Evolutionary conservation across 2,329 filamentous ascomycete genomes (phyloP).

Genomic region (Scedosporium boydii): DNA sequence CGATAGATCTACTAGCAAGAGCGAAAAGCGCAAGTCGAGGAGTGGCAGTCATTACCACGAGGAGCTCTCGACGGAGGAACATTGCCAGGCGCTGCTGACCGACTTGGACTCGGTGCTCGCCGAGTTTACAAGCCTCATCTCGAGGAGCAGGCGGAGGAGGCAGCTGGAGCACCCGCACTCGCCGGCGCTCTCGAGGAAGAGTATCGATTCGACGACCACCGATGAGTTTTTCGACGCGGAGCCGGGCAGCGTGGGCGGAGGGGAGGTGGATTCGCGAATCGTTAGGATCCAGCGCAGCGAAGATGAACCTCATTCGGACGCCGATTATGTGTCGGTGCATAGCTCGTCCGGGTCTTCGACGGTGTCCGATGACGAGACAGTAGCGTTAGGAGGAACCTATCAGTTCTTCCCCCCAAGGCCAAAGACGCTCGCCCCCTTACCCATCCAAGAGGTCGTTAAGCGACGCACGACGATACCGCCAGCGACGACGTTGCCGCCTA

Average conservation of each 20-base stretch:
- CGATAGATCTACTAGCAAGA: constrained; percentile 18
- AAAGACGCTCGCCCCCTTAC: constrained; percentile 68
- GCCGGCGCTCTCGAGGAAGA: constrained; percentile 38
- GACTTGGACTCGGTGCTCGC: constrained; percentile 77
- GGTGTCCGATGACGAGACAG: constrained; percentile 45
- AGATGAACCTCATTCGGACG: constrained; percentile 52
- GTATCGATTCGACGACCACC: constrained; percentile 70
- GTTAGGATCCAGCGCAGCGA: constrained; percentile 66
- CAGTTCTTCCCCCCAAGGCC: constrained; percentile 65
- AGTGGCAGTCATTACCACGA: constrained; percentile 29
- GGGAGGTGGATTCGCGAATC: constrained; percentile 53
- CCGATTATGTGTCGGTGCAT: constrained; percentile 41
- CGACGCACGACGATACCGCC: constrained; percentile 63
- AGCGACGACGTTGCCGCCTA: constrained; percentile 73
- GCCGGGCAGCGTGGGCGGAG: constrained; percentile 33
- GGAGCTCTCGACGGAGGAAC: constrained; percentile 64
- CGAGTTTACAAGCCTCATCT: constrained; percentile 71
- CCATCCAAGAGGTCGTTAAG: constrained; percentile 53
- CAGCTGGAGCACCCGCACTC: constrained; percentile 39
- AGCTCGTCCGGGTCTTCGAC: constrained; percentile 52
- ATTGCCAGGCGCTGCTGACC: constrained; percentile 72
- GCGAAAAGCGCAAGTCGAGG: constrained; percentile 25
- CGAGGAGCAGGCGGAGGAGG: constrained; percentile 70
- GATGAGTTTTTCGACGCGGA: constrained; percentile 96
- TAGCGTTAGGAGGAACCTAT: constrained; percentile 47